Conservation (phyloP, 1,284 basidiomycete species). For the Puccinia novopanici region DNA sequence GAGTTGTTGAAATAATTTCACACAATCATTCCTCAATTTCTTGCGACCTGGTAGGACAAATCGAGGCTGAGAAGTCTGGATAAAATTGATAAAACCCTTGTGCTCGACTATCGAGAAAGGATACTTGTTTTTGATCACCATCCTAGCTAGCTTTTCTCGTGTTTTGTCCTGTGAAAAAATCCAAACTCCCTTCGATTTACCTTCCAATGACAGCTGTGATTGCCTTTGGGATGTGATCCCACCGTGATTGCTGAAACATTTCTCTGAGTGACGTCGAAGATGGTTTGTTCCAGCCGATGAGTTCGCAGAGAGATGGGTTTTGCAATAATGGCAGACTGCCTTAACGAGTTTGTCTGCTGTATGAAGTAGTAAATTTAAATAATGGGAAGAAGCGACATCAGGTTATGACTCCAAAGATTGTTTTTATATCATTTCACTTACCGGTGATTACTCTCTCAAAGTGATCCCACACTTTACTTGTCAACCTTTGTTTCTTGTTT, state of each 20-base stretch:
- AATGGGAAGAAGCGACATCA: too few species aligned
- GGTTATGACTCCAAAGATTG: too few species aligned
- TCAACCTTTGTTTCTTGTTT: too few species aligned
- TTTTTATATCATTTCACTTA: too few species aligned
- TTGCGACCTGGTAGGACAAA: background rate
- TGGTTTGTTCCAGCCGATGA: background rate
- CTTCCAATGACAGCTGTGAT: background rate
- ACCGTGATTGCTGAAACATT: slow-evolving; percentile 11
- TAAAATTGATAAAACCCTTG: slow-evolving; percentile 3
- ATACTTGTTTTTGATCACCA: slow-evolving; percentile 4
- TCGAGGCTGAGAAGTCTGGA: background rate
- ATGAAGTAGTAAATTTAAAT: too few species aligned
- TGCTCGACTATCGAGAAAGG: background rate
- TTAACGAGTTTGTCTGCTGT: too few species aligned
- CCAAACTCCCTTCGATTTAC: background rate
- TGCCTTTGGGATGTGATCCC: background rate
- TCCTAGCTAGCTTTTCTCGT: background rate
- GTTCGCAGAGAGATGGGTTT: too few species aligned
- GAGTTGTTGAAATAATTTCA: background rate
- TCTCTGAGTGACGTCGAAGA: background rate
- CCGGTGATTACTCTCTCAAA: too few species aligned
- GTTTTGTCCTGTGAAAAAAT: slow-evolving; percentile 15
- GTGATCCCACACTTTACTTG: too few species aligned
- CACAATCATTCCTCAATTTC: background rate
- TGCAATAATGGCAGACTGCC: slow-evolving; percentile 1